phyloP scores from a whole-genome alignment of 2,329 filamentous ascomycete genomes.

The Pseudocercospora crystallina region DNA sequence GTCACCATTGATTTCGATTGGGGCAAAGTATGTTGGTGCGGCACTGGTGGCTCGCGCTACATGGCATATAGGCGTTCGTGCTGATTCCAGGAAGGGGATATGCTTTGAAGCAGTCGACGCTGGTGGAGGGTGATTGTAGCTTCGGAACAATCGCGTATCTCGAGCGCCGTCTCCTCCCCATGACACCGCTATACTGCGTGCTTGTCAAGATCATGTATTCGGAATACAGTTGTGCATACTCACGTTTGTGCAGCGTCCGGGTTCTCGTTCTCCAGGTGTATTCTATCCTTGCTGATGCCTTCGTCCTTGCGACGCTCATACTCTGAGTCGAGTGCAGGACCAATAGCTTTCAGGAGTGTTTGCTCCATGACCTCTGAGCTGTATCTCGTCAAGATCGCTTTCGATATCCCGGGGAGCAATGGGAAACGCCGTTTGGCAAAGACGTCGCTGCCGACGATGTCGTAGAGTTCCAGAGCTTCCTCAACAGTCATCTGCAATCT shows the following conservation, averaged over 20 bases:
- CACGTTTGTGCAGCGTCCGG: slow-evolving; percentile 14
- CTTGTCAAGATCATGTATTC: not conserved
- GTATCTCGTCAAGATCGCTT: slow-evolving; percentile 9
- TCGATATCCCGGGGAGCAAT: not conserved
- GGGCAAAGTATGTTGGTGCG: slow-evolving; percentile 19
- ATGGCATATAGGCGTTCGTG: slow-evolving; percentile 14
- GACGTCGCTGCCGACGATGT: slow-evolving; percentile 15
- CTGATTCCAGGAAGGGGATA: slow-evolving; percentile 4
- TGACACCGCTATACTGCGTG: slow-evolving; percentile 7
- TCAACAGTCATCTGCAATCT: slow-evolving; percentile 22
- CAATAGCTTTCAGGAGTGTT: slow-evolving; percentile 9
- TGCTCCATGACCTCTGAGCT: slow-evolving; percentile 9
- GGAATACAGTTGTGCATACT: too few species aligned
- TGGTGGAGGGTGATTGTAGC: slow-evolving; percentile 14
- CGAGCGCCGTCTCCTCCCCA: not conserved
- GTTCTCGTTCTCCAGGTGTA: slow-evolving; percentile 10
- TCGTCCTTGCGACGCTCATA: not conserved
- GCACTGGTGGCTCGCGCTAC: slow-evolving; percentile 23
- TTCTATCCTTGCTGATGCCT: not conserved
- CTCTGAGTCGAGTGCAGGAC: not conserved
- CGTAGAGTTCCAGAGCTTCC: slow-evolving; percentile 15
- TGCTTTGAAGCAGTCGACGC: slow-evolving; percentile 4
- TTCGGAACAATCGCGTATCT: slow-evolving; percentile 15
- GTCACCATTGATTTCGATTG: slow-evolving; percentile 2
- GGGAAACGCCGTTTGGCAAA: slow-evolving; percentile 13